Evolutionary conservation across 345 rosid species (phyloP), one percentile per base, ranked within the genome.

Genomic region (Streptanthus diversifolius): DNA sequence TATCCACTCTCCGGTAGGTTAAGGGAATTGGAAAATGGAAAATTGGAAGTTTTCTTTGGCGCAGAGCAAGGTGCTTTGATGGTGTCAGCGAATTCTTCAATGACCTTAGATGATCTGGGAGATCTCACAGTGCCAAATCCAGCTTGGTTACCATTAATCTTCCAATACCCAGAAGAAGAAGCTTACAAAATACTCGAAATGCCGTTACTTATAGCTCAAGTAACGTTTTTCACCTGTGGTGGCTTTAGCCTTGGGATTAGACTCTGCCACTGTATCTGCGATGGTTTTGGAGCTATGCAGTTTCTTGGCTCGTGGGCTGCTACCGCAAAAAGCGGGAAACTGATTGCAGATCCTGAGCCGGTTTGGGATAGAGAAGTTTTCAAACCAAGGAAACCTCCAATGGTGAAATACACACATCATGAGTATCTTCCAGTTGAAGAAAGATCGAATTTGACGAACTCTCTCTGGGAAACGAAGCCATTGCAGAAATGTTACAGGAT

Each of bases 241-340:
- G 96, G 97, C 0, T 88, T 89, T 70, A 85, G 96, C 79, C 82
- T 91, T 9, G 98, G 95, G 37, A 75, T 91, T 13, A 85, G 97
- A 65, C 90, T 93, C 14, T 93, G 95, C 71, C 97, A 91, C 61
- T 93, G 96, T 78, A 91, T 89, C 59, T 91, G 88, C 12, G 97
- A 91, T 68, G 98, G 97, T 55, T 75, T 91, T 13, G 97, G 97
- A 10, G 98, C 98, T 1, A 93, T 93, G 97, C 92, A 89, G 72
- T 85, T 93, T 73, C 88, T 93, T 2, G 78, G 80, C 18, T 85
- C 96, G 0, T 89, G 98, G 98, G 89, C 92, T 19, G 84, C 91
- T 18, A 84, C 90, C 0, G 84, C 95, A 0, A 87, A 83, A 79
- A 37, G 82, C 13, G 92, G 98, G 3, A 62, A 35, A 12, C 32